These are phyloP conservation scores for Bertia moriformis DNA, from an alignment of 2,329 filamentous ascomycete species.

Conservation along the genomic window DNA sequence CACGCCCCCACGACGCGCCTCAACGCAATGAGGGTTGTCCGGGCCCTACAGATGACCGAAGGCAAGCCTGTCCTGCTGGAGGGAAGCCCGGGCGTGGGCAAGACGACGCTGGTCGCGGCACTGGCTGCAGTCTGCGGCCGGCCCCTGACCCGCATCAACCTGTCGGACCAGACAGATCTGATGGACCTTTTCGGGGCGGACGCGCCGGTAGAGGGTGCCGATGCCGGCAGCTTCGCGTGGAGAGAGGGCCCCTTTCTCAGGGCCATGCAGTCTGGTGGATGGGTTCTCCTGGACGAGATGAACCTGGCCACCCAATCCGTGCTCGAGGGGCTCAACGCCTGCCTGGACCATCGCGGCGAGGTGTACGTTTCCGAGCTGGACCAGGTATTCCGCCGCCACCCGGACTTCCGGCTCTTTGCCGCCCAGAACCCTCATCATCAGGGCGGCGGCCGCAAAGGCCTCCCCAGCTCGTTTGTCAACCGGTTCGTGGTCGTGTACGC, in stretches of 20 bases:
- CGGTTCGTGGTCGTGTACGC: conserved; percentile 96
- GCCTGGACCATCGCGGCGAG: conserved; percentile 88
- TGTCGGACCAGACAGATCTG: conserved; percentile 93
- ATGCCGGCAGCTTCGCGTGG: conserved; percentile 85
- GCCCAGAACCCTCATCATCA: conserved; percentile 97
- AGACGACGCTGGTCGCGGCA: conserved; percentile 82
- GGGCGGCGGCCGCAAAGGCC: conserved; percentile 83
- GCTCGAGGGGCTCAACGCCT: conserved; percentile 88
- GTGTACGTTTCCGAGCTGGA: conserved; percentile 92
- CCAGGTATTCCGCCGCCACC: conserved; percentile 80
- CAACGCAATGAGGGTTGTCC: conserved; percentile 81
- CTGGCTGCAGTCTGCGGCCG: conserved; percentile 67
- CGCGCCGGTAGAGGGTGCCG: conserved; percentile 79
- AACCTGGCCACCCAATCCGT: conserved; percentile 94
- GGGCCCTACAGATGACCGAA: conserved; percentile 76
- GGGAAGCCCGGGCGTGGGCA: conserved; percentile 94
- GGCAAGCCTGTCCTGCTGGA: conserved; percentile 84
- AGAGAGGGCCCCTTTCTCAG: conserved; percentile 86
- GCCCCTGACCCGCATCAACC: conserved; percentile 80
- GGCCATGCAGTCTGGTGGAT: conserved; percentile 92
- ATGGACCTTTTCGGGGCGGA: conserved; percentile 97
- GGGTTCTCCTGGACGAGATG: conserved; percentile 97
- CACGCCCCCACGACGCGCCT: conserved; percentile 76
- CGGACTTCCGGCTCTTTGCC: conserved; percentile 84
- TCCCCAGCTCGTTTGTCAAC: conserved; percentile 93